Evolutionary conservation across 768 basidiomycete genomes (phyloP).

Genomic region (Tubosaeta brunneosetosa): DNA sequence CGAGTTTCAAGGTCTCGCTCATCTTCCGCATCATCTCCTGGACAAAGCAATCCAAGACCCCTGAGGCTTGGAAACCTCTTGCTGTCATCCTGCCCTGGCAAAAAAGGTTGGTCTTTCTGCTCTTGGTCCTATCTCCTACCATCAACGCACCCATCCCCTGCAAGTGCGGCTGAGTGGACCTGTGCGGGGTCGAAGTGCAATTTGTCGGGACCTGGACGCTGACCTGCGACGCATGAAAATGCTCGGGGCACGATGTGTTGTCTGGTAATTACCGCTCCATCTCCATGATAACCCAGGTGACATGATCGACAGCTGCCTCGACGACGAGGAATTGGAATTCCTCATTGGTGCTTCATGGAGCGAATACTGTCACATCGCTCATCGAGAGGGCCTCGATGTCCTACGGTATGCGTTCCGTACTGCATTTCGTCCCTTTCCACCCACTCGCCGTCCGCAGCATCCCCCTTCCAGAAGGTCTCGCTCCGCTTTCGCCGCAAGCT

Average conservation of each 20-base stretch:
- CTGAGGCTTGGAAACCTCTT: slow-evolving; percentile 75
- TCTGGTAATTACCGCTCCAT: slow-evolving; percentile 51
- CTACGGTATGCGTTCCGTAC: slow-evolving; percentile 49
- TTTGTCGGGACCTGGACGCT: slow-evolving; percentile 74
- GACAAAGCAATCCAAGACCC: slow-evolving; percentile 10
- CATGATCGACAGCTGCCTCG: slow-evolving; percentile 58
- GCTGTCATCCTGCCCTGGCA: slow-evolving; percentile 90
- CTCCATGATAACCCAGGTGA: not conserved
- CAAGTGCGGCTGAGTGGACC: slow-evolving; percentile 71
- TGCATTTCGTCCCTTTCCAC: not conserved
- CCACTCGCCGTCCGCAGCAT: slow-evolving; percentile 43
- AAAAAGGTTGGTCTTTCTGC: slow-evolving; percentile 57
- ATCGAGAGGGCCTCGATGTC: slow-evolving; percentile 67
- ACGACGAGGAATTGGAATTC: slow-evolving; percentile 77
- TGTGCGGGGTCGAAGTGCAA: slow-evolving; percentile 70
- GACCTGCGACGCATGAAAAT: slow-evolving; percentile 74
- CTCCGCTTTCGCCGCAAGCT: slow-evolving; percentile 53
- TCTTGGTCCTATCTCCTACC: not conserved
- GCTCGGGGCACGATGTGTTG: slow-evolving; percentile 71
- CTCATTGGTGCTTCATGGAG: slow-evolving; percentile 79
- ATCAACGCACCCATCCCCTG: not conserved
- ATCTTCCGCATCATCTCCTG: slow-evolving; percentile 3
- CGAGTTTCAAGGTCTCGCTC: slow-evolving; percentile 5
- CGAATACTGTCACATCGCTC: slow-evolving; percentile 64
- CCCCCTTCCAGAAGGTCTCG: slow-evolving; percentile 86